Conservation (phyloP, 257 asterid species). For the Prunella vulgaris region DNA sequence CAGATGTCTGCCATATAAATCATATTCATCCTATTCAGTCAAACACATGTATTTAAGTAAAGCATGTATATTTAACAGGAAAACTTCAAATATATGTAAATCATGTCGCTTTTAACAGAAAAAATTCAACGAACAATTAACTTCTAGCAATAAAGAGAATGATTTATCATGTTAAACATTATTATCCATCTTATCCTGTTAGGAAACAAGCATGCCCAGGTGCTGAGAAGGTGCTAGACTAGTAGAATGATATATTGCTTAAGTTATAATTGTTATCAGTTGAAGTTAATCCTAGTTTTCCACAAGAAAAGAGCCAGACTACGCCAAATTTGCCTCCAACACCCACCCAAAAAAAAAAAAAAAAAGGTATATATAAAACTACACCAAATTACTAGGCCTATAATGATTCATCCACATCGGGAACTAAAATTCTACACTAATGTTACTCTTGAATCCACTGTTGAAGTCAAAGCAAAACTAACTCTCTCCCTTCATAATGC, state of each 20-base stretch:
- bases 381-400: not conserved
- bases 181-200: not conserved
- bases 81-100: not conserved
- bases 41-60: not conserved
- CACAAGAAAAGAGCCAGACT: too few relatives aligned
- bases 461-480: not conserved
- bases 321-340: too few relatives aligned
- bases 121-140: not conserved
- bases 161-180: not conserved
- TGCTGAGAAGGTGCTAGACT: not conserved
- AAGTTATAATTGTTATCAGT: too few relatives aligned
- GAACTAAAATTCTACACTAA: not conserved
- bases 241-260: slow-evolving; percentile 2
- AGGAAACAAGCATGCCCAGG: not conserved
- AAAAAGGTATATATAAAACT: too few relatives aligned
- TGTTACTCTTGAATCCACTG: slow-evolving; percentile 5
- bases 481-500: slow-evolving; percentile 8
- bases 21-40: not conserved
- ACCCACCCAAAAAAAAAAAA: too few relatives aligned
- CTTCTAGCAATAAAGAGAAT: slow-evolving; percentile 6
- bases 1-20: not conserved
- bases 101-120: not conserved
- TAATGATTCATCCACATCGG: not conserved
- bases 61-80: not conserved
- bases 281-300: too few relatives aligned